A percentile compares a stretch with the other conserved stretches of the same genome.
Conservation (phyloP, 2,329 filamentous ascomycete species). For the Aspergillus unguis region DNA sequence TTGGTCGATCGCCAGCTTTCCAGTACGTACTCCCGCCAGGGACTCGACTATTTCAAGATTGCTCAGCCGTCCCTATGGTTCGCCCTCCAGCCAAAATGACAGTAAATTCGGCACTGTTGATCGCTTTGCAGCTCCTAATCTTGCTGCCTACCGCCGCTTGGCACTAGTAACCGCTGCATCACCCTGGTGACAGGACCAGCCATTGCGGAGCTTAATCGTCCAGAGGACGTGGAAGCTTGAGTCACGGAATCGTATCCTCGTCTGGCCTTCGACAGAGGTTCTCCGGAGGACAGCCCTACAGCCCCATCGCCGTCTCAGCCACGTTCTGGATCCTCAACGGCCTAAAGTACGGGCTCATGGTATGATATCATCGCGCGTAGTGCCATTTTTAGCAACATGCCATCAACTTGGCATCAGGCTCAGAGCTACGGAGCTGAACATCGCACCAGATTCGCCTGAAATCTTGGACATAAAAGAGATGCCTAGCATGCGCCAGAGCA, state of each 20-base stretch:
- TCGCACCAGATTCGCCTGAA: neutral
- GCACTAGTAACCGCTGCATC: constrained; percentile 4
- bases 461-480: neutral
- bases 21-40: neutral
- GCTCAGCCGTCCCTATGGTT: neutral
- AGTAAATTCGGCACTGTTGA: constrained; percentile 1
- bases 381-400: constrained; percentile 1
- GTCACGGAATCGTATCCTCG: neutral
- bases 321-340: neutral
- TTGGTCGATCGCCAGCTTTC: neutral
- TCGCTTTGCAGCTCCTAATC: constrained; percentile 2
- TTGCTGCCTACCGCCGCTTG: constrained; percentile 1
- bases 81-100: neutral
- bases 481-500: neutral
- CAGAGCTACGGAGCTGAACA: too few species aligned
- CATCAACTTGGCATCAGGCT: neutral
- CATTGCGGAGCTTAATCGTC: neutral
- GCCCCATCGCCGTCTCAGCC: constrained; percentile 6
- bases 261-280: too few species aligned
- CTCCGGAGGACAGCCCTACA: neutral
- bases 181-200: neutral
- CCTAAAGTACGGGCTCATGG: neutral
- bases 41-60: neutral
- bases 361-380: constrained; percentile 1
- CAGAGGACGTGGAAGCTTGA: neutral